Percentiles rank a stretch among this genome's conserved stretches.
Evolutionary conservation across 208 protist genomes (phyloP).

Genomic region (Tritrichomonas foetus): DNA sequence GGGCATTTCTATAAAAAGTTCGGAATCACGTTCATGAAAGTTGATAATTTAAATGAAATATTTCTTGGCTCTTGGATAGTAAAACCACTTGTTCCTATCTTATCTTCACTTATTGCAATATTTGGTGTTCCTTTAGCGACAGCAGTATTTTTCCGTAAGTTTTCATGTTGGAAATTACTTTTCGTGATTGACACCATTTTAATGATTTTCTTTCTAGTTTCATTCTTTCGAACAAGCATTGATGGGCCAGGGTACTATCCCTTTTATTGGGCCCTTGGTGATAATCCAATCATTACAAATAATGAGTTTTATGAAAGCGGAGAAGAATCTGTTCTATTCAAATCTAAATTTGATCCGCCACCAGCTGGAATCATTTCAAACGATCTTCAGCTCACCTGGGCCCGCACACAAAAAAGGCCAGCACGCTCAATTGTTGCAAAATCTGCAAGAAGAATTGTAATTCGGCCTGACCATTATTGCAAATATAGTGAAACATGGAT

Average conservation of each 20-base stretch:
- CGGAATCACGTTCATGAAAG: not conserved
- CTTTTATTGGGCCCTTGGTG: not conserved
- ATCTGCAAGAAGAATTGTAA: not conserved
- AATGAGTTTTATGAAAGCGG: not conserved
- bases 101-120: not conserved
- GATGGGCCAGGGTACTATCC: constrained; percentile 11
- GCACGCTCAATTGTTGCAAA: not conserved
- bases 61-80: not conserved
- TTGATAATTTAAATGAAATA: not conserved
- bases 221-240: not conserved
- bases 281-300: not conserved
- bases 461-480: constrained; percentile 11
- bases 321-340: not conserved
- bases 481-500: not conserved
- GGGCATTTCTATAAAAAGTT: not conserved
- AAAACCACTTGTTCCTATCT: not conserved
- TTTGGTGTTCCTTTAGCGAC: not conserved
- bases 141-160: not conserved
- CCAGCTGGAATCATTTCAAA: not conserved
- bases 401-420: not conserved
- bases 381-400: not conserved
- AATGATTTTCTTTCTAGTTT: not conserved
- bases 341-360: not conserved
- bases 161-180: not conserved
- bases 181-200: not conserved